Base-by-base conservation (phyloP, 2,329 filamentous ascomycete genomes). In the Apiospora arundinis region DNA sequence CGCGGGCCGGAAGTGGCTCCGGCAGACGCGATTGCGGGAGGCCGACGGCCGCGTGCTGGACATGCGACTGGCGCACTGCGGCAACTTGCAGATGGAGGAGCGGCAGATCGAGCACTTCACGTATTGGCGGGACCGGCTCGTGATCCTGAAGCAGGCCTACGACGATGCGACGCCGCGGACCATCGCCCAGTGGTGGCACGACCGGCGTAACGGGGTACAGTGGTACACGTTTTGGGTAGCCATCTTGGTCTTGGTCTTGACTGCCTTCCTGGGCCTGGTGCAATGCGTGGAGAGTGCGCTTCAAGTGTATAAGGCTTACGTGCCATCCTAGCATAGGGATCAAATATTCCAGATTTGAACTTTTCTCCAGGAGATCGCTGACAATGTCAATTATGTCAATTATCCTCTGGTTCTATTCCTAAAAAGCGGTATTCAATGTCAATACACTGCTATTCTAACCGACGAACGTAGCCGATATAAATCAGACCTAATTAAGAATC, bases 201-300 rank as follows among this genome's bases (percentile, higher is more conserved):
- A 63, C 21, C 56, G 56, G 4, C 28, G 32, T 8, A 63, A 63
- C 56, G 56, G 56, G 18, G 56, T 63, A 18, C 56, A 63, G 18
- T 63, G 56, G 56, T 63, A 40, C 56, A 63, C 56, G 18, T 63
- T 63, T 28, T 63, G 56, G 56, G 56, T 40, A 28, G 56, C 56
- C 32, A 40, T 63, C 32, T 9, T 32, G 16, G 56, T 63, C 8
- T 28, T 63, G 9, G 5, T 63, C 28, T 9, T 63, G 32, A 63
- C 56, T 7, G 14, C 56, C 18, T 8, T 60, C 18, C 18, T 63
- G 56, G 56, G 56, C 4, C 9, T 63, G 9, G 56, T 63, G 32
- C 56, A 63, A 6, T 63, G 32, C 11, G 56, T 63, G 1, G 56
- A 63, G 56, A 63, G 56, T 40, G 56, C 56, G 21, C 56, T 63